These are phyloP conservation scores for Cairneyella variabilis DNA, from an alignment of 495 filamentous ascomycete genomes.

Conservation along the genomic window DNA sequence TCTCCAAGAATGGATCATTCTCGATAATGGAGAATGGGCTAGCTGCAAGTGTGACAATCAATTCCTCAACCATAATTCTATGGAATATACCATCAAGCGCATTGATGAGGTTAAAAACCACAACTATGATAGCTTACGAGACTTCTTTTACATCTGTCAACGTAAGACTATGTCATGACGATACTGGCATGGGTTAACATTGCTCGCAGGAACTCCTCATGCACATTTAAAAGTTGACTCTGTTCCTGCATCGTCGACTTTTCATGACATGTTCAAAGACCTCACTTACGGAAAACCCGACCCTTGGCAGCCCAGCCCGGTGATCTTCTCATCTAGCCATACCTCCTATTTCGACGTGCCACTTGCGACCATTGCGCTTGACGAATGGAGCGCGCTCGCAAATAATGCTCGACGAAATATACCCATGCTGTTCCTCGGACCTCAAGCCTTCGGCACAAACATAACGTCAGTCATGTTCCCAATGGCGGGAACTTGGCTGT, in stretches of 20 bases:
- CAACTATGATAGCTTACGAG: conserved; percentile 8
- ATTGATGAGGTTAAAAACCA: conserved; percentile 30
- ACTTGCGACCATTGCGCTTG: conserved; percentile 36
- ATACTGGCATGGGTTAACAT: neutral
- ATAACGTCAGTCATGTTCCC: conserved; percentile 9
- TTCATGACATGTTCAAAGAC: conserved; percentile 25
- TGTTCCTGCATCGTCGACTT: conserved; percentile 33
- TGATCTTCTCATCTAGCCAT: conserved; percentile 41
- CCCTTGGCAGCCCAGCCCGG: conserved; percentile 40
- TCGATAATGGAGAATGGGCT: conserved; percentile 24
- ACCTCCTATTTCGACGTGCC: conserved; percentile 33
- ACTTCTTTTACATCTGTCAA: neutral
- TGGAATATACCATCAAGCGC: conserved; percentile 31
- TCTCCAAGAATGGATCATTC: conserved; percentile 40
- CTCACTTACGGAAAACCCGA: conserved; percentile 28
- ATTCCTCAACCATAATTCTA: conserved; percentile 34
- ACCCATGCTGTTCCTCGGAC: conserved; percentile 47
- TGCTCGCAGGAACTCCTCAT: conserved; percentile 35
- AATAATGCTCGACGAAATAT: conserved; percentile 33
- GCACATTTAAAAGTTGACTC: conserved; percentile 33
- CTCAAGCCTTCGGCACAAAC: conserved; percentile 41
- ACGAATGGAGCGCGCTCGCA: conserved; percentile 41
- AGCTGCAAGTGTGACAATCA: conserved; percentile 37
- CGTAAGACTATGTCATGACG: conserved; percentile 5
- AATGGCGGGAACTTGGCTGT: conserved; percentile 23